phyloP scores from a whole-genome alignment of 306 rosid genomes.

The Comarum palustre region DNA sequence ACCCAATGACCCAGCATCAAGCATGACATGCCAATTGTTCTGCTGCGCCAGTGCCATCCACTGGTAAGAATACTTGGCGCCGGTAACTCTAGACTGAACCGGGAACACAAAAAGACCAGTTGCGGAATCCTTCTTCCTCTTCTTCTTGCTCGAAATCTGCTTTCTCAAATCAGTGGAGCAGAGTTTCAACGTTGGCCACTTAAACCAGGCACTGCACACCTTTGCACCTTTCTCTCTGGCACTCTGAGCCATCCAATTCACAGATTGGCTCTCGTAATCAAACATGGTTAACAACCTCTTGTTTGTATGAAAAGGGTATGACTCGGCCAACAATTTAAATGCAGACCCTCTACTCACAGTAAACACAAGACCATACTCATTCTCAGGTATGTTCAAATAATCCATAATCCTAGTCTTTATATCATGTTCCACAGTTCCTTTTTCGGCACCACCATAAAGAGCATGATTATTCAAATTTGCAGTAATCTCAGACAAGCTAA shows the following conservation, averaged over 20 bases:
- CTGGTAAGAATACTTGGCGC: slow-evolving; percentile 91
- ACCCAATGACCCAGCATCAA: slow-evolving; percentile 94
- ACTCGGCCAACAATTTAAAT: slow-evolving; percentile 73
- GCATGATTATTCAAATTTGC: slow-evolving; percentile 91
- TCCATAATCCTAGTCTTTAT: slow-evolving; percentile 83
- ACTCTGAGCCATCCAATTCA: slow-evolving; percentile 90
- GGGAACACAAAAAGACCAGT: slow-evolving; percentile 92
- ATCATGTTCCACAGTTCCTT: slow-evolving; percentile 85
- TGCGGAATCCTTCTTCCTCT: slow-evolving; percentile 85
- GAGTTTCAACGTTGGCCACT: slow-evolving; percentile 93
- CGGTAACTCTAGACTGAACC: slow-evolving; percentile 91
- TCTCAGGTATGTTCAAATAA: slow-evolving; percentile 90
- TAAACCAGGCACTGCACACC: slow-evolving; percentile 86
- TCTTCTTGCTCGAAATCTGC: slow-evolving; percentile 82
- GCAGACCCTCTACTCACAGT: slow-evolving; percentile 98
- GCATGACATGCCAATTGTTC: slow-evolving; percentile 95
- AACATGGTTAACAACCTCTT: slow-evolving; percentile 88
- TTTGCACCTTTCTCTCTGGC: slow-evolving; percentile 92
- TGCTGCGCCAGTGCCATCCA: slow-evolving; percentile 99
- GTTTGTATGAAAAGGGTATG: slow-evolving; percentile 90
- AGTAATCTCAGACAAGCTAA: slow-evolving; percentile 95
- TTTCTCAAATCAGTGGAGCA: slow-evolving; percentile 93
- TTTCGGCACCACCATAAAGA: slow-evolving; percentile 85
- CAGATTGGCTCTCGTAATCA: slow-evolving; percentile 96
- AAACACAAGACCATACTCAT: slow-evolving; percentile 89